Conservation (phyloP, 768 basidiomycete genomes). For the Tulasnella sp. region DNA sequence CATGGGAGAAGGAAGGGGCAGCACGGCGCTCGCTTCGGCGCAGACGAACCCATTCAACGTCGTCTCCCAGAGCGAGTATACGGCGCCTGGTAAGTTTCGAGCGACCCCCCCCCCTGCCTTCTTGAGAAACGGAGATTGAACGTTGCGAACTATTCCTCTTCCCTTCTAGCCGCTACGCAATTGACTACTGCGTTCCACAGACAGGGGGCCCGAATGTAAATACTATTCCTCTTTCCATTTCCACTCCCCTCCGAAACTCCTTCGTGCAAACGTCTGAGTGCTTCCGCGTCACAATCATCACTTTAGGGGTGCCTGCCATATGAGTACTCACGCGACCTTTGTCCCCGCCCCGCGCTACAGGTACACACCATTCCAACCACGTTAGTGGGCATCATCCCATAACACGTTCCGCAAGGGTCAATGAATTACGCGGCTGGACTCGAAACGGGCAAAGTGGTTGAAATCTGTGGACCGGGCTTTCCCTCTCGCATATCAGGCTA, state of each 20-base stretch:
- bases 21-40: constrained; percentile 61
- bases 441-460: background rate
- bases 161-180: constrained; percentile 21
- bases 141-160: constrained; percentile 20
- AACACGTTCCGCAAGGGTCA: constrained; percentile 12
- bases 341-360: background rate
- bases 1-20: constrained; percentile 42
- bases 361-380: constrained; percentile 25
- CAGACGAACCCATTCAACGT: constrained; percentile 76
- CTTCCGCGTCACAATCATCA: background rate
- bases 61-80: constrained; percentile 64
- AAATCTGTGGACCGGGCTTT: constrained; percentile 2
- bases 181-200: constrained; percentile 25
- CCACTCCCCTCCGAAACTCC: constrained; percentile 14
- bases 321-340: constrained; percentile 16
- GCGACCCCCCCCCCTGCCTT: constrained; percentile 28
- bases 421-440: constrained; percentile 10
- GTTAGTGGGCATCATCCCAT: constrained; percentile 12
- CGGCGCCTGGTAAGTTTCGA: constrained; percentile 64
- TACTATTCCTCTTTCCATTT: constrained; percentile 11
- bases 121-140: background rate
- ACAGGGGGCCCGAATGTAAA: constrained; percentile 26
- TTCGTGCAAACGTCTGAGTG: constrained; percentile 5
- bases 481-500: background rate
- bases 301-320: background rate